phyloP scores from a whole-genome alignment of 306 rosid genomes.

The Rosa persica region DNA sequence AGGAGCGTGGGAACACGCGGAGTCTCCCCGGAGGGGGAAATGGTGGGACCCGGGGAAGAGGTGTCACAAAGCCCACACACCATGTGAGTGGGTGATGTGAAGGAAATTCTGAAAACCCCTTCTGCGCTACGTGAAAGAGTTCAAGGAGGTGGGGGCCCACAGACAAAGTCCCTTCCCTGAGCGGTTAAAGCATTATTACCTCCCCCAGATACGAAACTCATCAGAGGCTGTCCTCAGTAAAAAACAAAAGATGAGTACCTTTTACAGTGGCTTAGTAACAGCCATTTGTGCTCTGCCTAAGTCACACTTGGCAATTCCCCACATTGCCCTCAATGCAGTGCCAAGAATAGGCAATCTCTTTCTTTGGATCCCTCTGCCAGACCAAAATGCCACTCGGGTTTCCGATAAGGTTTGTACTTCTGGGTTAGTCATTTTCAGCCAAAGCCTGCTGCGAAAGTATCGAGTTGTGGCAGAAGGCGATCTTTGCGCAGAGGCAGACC shows the following conservation, averaged over 20 bases:
- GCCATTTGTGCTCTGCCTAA: background rate
- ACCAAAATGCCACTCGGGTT: background rate
- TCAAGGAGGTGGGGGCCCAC: background rate
- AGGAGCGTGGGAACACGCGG: slow-evolving; percentile 12
- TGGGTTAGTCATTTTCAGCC: background rate
- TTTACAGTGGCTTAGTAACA: background rate
- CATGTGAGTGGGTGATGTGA: slow-evolving; percentile 5
- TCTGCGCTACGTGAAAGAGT: background rate
- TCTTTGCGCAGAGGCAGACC: background rate
- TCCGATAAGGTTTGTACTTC: background rate
- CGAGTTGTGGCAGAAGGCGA: slow-evolving; percentile 1
- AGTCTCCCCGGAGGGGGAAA: background rate
- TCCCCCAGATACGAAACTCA: background rate
- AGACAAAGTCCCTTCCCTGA: background rate
- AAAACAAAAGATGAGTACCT: background rate
- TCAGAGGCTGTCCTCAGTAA: background rate
- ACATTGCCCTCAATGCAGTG: background rate
- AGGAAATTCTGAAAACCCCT: background rate
- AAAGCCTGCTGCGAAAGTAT: background rate
- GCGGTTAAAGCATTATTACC: background rate
- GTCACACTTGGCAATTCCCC: background rate
- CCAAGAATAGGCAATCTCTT: background rate
- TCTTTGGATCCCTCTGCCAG: background rate
- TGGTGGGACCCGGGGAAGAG: slow-evolving; percentile 10
- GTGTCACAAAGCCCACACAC: background rate